Base-by-base conservation (phyloP, 331 rosid genomes). In the Erythrophleum ivorense region DNA sequence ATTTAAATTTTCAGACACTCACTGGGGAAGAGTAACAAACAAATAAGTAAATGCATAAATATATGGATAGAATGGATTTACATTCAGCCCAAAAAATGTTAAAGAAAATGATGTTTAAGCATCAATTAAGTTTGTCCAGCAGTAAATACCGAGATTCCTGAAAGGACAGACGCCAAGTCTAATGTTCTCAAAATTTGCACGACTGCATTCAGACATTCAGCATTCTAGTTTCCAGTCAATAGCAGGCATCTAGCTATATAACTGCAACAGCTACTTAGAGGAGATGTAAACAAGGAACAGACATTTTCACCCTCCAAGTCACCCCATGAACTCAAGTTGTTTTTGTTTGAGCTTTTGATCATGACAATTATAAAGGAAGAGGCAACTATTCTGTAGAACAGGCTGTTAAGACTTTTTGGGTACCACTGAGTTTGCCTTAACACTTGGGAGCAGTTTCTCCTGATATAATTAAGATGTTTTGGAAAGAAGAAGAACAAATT, bases 271-370 rank as follows among this genome's bases (percentile, higher is more conserved):
- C 38, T 13, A 48, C 58, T 24, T 13, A 71, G 13, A 9, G 6
- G 21, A 67, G 72, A 29, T 1, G 3, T 10, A 46, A 71, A 6
- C 21, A 12, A 45, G 36, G 11, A 45, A 10, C 73, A 48, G 43
- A 46, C 13, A 71, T 15, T 70, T 46, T 24, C 75, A 70, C 58
- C 58, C 75, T 70, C 58, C 40, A 70, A 46, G 21, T 13, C 57
- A 46, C 16, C 40, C 40, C 12, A 57, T 24, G 16, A 71, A 48
- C 40, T 46, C 6, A 46, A 70, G 9, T 46, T 70, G 4, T 69
- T 11, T n/a, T 5, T 45, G 16, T 8, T 43, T 31, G 48, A 18
- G 52, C 73, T 48, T 46, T 70, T 11, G 21, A 13, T 13, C 57
- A 46, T 2, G 75, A 71, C 12, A 68, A 43, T 41, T 11, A 68